Percentiles rank a stretch among this genome's conserved stretches.
phyloP scores from a whole-genome alignment of 1,139 yeast genomes.

The Yamadazyma dushanensis region DNA sequence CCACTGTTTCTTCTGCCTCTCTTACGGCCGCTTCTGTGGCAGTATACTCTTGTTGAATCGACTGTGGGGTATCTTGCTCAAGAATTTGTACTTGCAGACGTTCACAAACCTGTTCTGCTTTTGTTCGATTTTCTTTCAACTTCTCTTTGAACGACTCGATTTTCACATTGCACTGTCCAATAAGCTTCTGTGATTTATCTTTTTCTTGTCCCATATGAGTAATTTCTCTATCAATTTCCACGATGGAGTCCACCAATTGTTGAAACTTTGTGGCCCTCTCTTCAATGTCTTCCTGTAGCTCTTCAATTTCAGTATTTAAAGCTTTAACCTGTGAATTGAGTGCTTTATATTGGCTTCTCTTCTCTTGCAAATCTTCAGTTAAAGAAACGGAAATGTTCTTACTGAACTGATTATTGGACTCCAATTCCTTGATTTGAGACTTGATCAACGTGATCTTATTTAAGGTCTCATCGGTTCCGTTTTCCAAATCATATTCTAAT shows the following conservation, averaged over 20 bases:
- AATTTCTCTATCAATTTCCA: conserved; percentile 9
- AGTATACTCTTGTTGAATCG: conserved; percentile 36
- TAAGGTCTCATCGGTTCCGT: conserved; percentile 33
- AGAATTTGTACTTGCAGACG: conserved; percentile 29
- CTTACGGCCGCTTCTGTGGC: conserved; percentile 33
- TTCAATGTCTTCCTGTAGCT: conserved; percentile 1
- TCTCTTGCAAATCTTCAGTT: conserved; percentile 22
- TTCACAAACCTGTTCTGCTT: conserved; percentile 34
- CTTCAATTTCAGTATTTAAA: conserved; percentile 2
- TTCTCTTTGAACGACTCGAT: conserved; percentile 14
- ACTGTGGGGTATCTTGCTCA: conserved; percentile 34
- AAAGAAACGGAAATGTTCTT: conserved; percentile 31
- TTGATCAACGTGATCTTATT: conserved; percentile 32
- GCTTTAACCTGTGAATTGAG: conserved; percentile 8
- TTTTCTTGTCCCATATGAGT: conserved; percentile 6
- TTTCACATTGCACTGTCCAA: conserved; percentile 14
- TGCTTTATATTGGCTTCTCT: conserved; percentile 5
- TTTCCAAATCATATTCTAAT: conserved; percentile 20
- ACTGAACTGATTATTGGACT: conserved; percentile 22
- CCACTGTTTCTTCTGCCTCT: conserved; percentile 38
- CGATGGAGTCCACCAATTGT: conserved; percentile 6
- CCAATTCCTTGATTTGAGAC: conserved; percentile 30
- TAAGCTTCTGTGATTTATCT: conserved; percentile 11
- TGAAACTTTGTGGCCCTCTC: conserved; percentile 1
- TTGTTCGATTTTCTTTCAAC: conserved; percentile 14